A percentile compares a stretch with the other conserved stretches of the same genome.
phyloP scores from a whole-genome alignment of 768 basidiomycete genomes.

The Boletus tomentosulus region DNA sequence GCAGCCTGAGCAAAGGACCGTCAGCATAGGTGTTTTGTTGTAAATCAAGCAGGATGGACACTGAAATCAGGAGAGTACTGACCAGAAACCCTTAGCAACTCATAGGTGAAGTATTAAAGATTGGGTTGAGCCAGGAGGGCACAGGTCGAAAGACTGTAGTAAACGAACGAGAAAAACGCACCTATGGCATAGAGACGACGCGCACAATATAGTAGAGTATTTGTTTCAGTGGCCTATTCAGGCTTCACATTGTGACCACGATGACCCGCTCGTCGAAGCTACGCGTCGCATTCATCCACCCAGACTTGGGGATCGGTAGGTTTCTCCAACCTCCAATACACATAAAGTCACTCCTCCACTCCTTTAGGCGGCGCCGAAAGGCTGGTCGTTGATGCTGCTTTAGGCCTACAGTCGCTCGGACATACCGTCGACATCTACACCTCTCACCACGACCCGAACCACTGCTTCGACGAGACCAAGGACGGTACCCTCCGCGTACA shows the following conservation, averaged over 20 bases:
- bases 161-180: too few species aligned
- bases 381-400: conserved; percentile 90
- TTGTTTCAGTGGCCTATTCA: too few species aligned
- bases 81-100: too few species aligned
- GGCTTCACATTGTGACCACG: not conserved
- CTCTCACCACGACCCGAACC: conserved; percentile 80
- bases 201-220: too few species aligned
- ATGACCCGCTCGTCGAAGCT: conserved; percentile 22
- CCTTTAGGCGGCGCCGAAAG: conserved; percentile 87
- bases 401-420: conserved; percentile 79
- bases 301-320: conserved; percentile 90
- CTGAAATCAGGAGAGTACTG: too few species aligned
- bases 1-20: too few species aligned
- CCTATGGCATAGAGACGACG: too few species aligned
- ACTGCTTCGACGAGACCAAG: conserved; percentile 92
- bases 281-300: conserved; percentile 83
- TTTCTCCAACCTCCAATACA: not conserved
- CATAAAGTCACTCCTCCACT: not conserved
- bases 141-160: too few species aligned
- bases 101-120: too few species aligned
- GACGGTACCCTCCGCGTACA: conserved; percentile 82
- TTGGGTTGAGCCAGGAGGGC: too few species aligned
- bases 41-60: too few species aligned
- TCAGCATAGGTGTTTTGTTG: too few species aligned
- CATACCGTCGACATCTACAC: conserved; percentile 90